Conservation (phyloP, 345 rosid species). For the Trapa incisa region DNA sequence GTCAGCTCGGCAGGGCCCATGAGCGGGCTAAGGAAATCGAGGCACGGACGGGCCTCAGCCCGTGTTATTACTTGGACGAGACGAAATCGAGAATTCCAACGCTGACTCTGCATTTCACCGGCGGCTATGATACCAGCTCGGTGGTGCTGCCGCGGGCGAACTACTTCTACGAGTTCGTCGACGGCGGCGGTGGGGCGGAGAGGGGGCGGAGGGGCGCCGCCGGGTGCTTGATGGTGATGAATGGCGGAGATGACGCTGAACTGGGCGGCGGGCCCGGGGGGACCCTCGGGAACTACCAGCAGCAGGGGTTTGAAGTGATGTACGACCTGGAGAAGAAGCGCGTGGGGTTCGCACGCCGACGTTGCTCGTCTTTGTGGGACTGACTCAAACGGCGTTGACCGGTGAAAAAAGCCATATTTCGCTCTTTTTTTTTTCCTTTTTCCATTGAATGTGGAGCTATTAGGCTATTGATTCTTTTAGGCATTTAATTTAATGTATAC, state of each 20-base stretch:
- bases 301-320: slow-evolving; percentile 89
- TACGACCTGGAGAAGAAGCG: slow-evolving; percentile 63
- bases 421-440: too few species aligned
- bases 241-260: slow-evolving; percentile 74
- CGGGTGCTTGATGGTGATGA: slow-evolving; percentile 90
- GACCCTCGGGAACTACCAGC: slow-evolving; percentile 75
- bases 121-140: slow-evolving; percentile 35
- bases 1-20: slow-evolving; percentile 36
- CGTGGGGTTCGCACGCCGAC: slow-evolving; percentile 77
- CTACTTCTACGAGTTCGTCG: slow-evolving; percentile 62
- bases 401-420: not conserved
- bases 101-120: slow-evolving; percentile 42
- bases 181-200: slow-evolving; percentile 34
- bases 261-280: slow-evolving; percentile 73
- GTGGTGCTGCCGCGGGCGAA: slow-evolving; percentile 62
- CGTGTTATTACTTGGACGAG: slow-evolving; percentile 45
- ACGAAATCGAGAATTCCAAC: slow-evolving; percentile 27
- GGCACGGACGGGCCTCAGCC: slow-evolving; percentile 54
- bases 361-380: slow-evolving; percentile 80
- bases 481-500: too few species aligned
- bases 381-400: slow-evolving; percentile 13
- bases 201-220: slow-evolving; percentile 41
- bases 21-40: slow-evolving; percentile 53
- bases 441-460: too few species aligned
- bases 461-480: too few species aligned